Percentiles rank a stretch among this genome's conserved stretches.
Conservation (phyloP, 805 yeast species). For the Myxozyma udenii region DNA sequence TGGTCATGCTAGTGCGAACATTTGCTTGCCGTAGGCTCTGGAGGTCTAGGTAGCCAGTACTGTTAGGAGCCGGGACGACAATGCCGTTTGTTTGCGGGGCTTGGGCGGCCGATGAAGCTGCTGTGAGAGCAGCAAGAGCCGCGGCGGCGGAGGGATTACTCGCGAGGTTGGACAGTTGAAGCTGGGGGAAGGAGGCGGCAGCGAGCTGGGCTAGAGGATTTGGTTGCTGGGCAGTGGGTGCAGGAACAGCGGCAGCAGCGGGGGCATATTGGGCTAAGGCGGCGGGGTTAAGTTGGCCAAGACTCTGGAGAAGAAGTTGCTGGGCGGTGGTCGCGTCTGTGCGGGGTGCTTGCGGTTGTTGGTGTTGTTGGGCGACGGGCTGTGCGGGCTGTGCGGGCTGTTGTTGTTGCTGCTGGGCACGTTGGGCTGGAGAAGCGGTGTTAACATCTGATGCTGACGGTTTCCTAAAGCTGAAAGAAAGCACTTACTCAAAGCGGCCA, state of each 20-base stretch:
- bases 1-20: slow-evolving; percentile 12
- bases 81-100: not conserved
- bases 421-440: slow-evolving; percentile 17
- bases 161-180: slow-evolving; percentile 3
- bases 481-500: slow-evolving; percentile 28
- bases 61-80: slow-evolving; percentile 12
- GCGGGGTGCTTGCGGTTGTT: slow-evolving; percentile 6
- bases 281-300: not conserved
- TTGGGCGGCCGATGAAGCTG: slow-evolving; percentile 10
- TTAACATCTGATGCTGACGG: not conserved
- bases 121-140: slow-evolving; percentile 28
- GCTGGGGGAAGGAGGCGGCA: slow-evolving; percentile 10
- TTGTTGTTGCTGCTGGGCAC: slow-evolving; percentile 26
- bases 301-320: not conserved
- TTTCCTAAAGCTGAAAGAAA: not conserved
- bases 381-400: slow-evolving; percentile 8
- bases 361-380: not conserved
- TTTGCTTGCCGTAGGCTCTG: slow-evolving; percentile 5
- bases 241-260: slow-evolving; percentile 3
- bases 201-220: slow-evolving; percentile 8
- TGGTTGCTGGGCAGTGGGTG: not conserved
- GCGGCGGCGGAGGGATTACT: slow-evolving; percentile 19
- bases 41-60: slow-evolving; percentile 16
- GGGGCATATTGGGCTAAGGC: not conserved
- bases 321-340: slow-evolving; percentile 7